Evolutionary conservation across 1,284 basidiomycete species (phyloP).

Genomic region (Apiotrichum akiyoshidainum): DNA sequence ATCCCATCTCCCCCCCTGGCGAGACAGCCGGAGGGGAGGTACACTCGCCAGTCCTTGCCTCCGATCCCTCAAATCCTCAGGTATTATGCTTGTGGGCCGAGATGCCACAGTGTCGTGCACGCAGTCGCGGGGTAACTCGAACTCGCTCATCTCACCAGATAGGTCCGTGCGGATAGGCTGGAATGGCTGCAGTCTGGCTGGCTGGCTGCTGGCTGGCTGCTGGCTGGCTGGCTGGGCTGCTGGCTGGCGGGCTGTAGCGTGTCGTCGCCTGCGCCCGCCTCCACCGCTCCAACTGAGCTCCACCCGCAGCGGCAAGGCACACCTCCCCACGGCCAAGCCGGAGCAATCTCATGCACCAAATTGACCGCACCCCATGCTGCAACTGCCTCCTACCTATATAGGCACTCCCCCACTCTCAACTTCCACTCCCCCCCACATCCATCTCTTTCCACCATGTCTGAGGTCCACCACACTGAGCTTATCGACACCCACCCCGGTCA

Average conservation of each 20-base stretch:
- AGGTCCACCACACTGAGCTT: slow-evolving; percentile 32
- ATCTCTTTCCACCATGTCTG: not conserved
- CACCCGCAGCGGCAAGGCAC: too few relatives aligned
- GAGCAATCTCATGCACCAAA: slow-evolving; percentile 3
- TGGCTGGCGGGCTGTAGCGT: too few relatives aligned
- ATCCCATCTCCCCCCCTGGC: too few relatives aligned
- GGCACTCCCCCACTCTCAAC: not conserved
- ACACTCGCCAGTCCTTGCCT: not conserved
- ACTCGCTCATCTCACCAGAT: too few relatives aligned
- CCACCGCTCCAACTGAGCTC: too few relatives aligned
- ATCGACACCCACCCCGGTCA: slow-evolving; percentile 37
- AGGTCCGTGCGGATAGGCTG: too few relatives aligned
- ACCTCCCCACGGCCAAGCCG: not conserved
- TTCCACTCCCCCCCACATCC: not conserved
- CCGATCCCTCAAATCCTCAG: not conserved
- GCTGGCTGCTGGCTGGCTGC: too few relatives aligned
- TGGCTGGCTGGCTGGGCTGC: too few relatives aligned
- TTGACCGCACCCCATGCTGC: not conserved
- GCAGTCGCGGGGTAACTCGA: not conserved
- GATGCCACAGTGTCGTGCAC: not conserved
- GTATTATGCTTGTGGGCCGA: not conserved
- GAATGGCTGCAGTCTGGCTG: too few relatives aligned
- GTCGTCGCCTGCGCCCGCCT: too few relatives aligned
- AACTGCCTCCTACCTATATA: not conserved
- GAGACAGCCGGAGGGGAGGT: too few relatives aligned